Evolutionary conservation across 1,284 basidiomycete species (phyloP), one percentile per base, ranked within the genome.

Genomic region (Retiboletus fuscus): DNA sequence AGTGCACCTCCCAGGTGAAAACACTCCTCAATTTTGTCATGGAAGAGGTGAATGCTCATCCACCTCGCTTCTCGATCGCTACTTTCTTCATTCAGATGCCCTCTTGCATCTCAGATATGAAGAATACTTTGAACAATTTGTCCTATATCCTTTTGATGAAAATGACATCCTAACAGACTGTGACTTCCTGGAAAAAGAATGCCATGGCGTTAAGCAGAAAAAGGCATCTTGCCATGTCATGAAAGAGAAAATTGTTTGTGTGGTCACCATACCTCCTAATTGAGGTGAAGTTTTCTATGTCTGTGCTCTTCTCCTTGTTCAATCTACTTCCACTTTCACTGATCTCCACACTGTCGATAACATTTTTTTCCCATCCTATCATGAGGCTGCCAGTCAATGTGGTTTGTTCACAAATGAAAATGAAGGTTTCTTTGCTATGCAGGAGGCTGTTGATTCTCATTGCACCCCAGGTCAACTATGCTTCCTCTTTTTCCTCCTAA

Each of bases 111-210:
- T 51, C 13, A 13, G 49, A 7, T 51, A 51, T 51, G 49, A 51
- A 51, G 49, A 51, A 51, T 51, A 51, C 49, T 26, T n/a, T 51
- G 49, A 51, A 51, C 49, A 51, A 51, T 51, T n/a, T 26, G n/a
- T 51, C 13, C 49, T 51, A 11, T 51, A 51, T 51, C n/a, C 49
- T n/a, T 51, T 24, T 26, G 15, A 51, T 8, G 24, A 18, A 51
- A 13, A 51, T 26, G 15, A 18, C 26, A 1, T 22, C 24, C 49
- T 51, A 1, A n/a, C 10, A 7, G 49, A 26, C 16, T 11, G 15
- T n/a, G 22, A 26, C 22, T 26, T 34, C 34, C 34, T 51, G 12
- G 49, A 13, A 26, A 26, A 51, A 51, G 24, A 51, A 22, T n/a
- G 7, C 12, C 49, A 51, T 11, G n/a, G 13, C 3, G 10, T 51